phyloP scores from a whole-genome alignment of 2,329 filamentous ascomycete genomes.

The Microdochium bolleyi region DNA sequence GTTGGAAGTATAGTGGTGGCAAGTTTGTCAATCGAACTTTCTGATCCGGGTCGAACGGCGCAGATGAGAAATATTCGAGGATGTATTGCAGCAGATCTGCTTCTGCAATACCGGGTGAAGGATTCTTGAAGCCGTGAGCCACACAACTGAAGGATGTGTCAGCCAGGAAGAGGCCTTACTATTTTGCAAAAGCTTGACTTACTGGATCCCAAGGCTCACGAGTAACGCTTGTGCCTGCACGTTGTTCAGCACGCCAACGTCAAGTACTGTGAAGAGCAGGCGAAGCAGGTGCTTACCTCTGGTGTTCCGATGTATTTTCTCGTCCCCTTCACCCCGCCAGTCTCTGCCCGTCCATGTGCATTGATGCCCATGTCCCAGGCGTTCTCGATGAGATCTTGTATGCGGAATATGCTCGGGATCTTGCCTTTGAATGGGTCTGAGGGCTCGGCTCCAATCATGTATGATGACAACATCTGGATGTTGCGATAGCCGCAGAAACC shows the following conservation, averaged over 20 bases:
- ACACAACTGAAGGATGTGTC: conserved; percentile 40
- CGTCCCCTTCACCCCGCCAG: conserved; percentile 78
- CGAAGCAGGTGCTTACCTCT: conserved; percentile 48
- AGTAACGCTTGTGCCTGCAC: conserved; percentile 74
- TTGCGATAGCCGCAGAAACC: conserved; percentile 95
- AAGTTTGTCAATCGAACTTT: conserved; percentile 66
- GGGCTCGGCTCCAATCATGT: conserved; percentile 53
- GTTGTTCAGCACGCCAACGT: not conserved
- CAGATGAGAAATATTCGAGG: conserved; percentile 66
- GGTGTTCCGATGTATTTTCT: conserved; percentile 94
- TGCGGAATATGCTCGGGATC: conserved; percentile 68
- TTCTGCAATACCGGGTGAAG: conserved; percentile 37
- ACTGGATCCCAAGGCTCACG: conserved; percentile 58
- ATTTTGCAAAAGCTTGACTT: conserved; percentile 19
- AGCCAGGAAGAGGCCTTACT: not conserved
- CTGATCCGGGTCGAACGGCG: conserved; percentile 32
- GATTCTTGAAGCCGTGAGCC: conserved; percentile 49
- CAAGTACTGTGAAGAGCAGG: not conserved
- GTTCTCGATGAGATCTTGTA: conserved; percentile 79
- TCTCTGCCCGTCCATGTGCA: conserved; percentile 64
- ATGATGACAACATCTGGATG: conserved; percentile 84
- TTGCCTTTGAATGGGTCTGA: conserved; percentile 48
- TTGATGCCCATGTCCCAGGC: conserved; percentile 88
- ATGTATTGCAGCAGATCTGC: conserved; percentile 57
- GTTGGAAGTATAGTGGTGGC: conserved; percentile 86